These are phyloP conservation scores for Maudiozyma barnettii DNA, from an alignment of 805 yeast species.

Conservation along the genomic window DNA sequence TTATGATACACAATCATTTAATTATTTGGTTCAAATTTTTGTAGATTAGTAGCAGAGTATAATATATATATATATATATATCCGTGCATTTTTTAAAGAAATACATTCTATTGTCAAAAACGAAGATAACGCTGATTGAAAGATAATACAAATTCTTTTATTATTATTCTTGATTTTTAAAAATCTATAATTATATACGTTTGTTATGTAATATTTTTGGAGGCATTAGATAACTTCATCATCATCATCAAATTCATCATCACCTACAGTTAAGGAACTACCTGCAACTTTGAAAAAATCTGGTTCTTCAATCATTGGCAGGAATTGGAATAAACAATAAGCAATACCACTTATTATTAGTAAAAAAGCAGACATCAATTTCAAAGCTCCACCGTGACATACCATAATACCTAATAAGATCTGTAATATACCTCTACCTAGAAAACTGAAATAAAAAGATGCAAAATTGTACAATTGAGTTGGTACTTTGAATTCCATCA, in stretches of 20 bases:
- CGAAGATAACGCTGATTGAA: background rate
- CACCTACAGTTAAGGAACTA: slow-evolving; percentile 31
- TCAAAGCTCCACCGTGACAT: slow-evolving; percentile 46
- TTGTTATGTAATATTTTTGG: too few species aligned
- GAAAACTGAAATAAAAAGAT: slow-evolving; percentile 56
- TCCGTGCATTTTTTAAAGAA: background rate
- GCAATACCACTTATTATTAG: slow-evolving; percentile 52
- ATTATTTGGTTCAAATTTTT: background rate
- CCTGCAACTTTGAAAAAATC: slow-evolving; percentile 62
- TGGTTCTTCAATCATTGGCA: slow-evolving; percentile 72
- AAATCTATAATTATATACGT: too few species aligned
- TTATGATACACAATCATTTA: background rate
- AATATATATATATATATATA: background rate
- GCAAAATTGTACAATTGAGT: slow-evolving; percentile 56
- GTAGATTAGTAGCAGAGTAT: slow-evolving; percentile 3
- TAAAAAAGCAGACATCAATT: slow-evolving; percentile 48
- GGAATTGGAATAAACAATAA: slow-evolving; percentile 54
- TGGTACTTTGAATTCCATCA: slow-evolving; percentile 36
- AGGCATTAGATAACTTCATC: slow-evolving; percentile 7
- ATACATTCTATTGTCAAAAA: background rate
- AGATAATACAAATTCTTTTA: background rate
- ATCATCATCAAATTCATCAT: slow-evolving; percentile 26
- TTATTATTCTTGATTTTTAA: background rate
- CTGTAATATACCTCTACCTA: slow-evolving; percentile 41
- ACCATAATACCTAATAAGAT: slow-evolving; percentile 38